Evolutionary conservation across 2,329 filamentous ascomycete genomes (phyloP), one percentile per base, ranked within the genome.

Genomic region (Fusarium tanahbumbuense): DNA sequence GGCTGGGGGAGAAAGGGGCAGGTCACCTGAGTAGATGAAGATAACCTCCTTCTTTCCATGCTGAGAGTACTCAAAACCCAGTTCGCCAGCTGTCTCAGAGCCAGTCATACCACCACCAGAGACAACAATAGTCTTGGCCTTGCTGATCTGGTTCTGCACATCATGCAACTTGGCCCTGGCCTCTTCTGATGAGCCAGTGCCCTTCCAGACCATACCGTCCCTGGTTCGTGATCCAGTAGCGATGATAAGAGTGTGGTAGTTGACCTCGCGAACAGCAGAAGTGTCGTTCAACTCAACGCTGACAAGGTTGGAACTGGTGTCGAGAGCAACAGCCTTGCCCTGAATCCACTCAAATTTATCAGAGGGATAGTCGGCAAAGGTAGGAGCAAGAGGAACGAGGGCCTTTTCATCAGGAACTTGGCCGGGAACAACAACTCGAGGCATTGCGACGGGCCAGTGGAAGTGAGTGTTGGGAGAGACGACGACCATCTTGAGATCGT

Each of bases 181-280:
- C 58, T 81, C 73, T 56, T 83, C 78, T 1, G 82, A 82, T 3
- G 81, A 81, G 7, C 76, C 80, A 12, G 84, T 67, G 22, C 75
- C 77, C 75, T 88, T 89, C 76, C 84, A 88, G 1, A 87, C 86
- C 77, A 85, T 79, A 63, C 75, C 77, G 7, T 80, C 81, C 23
- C 73, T 77, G 32, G 81, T 80, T 28, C 79, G 78, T 5, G 84
- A 77, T 10, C 88, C 88, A 4, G 87, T 89, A 12, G 87, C 86
- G 45, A 90, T 77, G 64, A 90, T 73, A 15, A 89, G 78, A 23
- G 82, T 82, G 68, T 88, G 82, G 72, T 89, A 90, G 22, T 64
- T 63, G 57, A 88, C 73, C 13, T 77, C 76, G 8, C 78, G 76
- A n/a, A 72, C 70, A 8, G 64, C 73, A 12, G 68, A 52, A 9